phyloP scores from a whole-genome alignment of 192 early-diverging fungal species.

The Phlyctochytrium bullatum region DNA sequence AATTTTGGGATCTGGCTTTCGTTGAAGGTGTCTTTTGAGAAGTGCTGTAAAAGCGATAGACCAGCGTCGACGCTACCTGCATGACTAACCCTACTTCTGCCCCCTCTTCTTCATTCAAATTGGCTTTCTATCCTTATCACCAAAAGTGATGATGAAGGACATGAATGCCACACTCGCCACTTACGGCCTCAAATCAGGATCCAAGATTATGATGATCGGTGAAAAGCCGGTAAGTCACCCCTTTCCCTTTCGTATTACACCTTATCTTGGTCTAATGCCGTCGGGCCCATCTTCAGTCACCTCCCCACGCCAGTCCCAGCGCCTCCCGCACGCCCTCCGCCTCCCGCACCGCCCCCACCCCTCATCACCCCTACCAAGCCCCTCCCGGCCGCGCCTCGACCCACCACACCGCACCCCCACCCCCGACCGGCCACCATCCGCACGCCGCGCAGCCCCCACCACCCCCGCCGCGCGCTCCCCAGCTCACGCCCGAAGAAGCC shows the following conservation, averaged over 20 bases:
- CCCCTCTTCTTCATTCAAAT: no score
- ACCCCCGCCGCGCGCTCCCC: conserved; percentile 36
- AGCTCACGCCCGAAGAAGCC: conserved; percentile 45
- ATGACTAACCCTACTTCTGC: no score
- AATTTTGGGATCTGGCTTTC: no score
- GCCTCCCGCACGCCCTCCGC: conserved; percentile 9
- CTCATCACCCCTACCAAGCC: background rate
- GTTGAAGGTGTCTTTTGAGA: no score
- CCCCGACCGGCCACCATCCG: conserved; percentile 17
- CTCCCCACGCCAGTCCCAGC: conserved; percentile 2
- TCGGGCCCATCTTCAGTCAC: no score
- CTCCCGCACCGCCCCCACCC: background rate
- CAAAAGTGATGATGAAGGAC: conserved; percentile 45
- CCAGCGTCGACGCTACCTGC: no score
- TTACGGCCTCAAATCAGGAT: conserved; percentile 73
- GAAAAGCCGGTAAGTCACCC: conserved; percentile 48
- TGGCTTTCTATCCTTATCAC: no score
- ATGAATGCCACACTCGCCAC: conserved; percentile 13
- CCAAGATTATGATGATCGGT: conserved; percentile 73
- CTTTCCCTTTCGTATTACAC: background rate
- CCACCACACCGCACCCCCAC: conserved; percentile 41
- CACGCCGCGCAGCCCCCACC: conserved; percentile 29
- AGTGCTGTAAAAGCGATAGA: no score
- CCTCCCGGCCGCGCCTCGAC: conserved; percentile 11
- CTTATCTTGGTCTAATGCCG: no score